A percentile compares a stretch with the other conserved stretches of the same genome.
phyloP scores from a whole-genome alignment of 441 rosid species.

The Populus tomentosa region DNA sequence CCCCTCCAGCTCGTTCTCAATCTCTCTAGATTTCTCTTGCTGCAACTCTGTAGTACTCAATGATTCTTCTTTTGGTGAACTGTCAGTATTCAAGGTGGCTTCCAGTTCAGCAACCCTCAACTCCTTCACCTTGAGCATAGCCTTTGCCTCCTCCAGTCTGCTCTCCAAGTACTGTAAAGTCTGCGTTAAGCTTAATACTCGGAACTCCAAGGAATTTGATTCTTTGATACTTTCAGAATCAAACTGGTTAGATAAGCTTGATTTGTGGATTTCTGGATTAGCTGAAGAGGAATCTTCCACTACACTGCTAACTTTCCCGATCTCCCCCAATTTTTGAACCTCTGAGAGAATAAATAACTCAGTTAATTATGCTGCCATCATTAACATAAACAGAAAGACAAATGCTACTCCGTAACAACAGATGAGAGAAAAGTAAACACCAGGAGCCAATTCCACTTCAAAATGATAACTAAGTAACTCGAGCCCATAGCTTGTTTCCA shows the following conservation, averaged over 20 bases:
- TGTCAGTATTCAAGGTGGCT: slow-evolving; percentile 24
- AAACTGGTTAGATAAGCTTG: slow-evolving; percentile 33
- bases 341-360: slow-evolving; percentile 36
- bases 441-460: background rate
- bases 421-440: background rate
- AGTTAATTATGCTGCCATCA: slow-evolving; percentile 3
- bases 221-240: slow-evolving; percentile 27
- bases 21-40: slow-evolving; percentile 34
- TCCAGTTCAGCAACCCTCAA: slow-evolving; percentile 53
- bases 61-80: slow-evolving; percentile 29
- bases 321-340: slow-evolving; percentile 55
- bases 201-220: slow-evolving; percentile 36
- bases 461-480: background rate
- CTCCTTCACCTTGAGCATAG: slow-evolving; percentile 46
- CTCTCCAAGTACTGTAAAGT: slow-evolving; percentile 48
- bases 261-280: slow-evolving; percentile 28
- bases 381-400: background rate
- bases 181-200: slow-evolving; percentile 41
- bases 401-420: background rate
- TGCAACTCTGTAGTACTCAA: slow-evolving; percentile 28
- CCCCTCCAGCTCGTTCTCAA: slow-evolving; percentile 50
- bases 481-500: background rate
- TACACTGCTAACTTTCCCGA: slow-evolving; percentile 42
- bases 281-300: slow-evolving; percentile 24
- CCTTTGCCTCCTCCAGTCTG: slow-evolving; percentile 55